phyloP scores from a whole-genome alignment of 192 early-diverging fungal genomes.

The Coemansia furcata region DNA sequence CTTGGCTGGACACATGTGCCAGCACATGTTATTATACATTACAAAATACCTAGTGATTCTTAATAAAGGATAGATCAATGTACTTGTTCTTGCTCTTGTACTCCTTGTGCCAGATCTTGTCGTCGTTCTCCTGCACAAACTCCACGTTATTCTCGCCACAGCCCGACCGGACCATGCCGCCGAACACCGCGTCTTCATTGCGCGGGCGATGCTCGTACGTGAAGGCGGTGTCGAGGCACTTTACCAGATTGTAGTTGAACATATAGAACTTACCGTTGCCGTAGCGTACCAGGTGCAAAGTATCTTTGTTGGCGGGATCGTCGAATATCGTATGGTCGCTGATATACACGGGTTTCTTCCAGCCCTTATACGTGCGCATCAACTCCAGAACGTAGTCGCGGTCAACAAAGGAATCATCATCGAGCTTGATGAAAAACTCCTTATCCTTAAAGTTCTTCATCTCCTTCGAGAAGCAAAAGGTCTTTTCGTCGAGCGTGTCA shows the following conservation, averaged over 20 bases:
- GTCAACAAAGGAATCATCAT: constrained; percentile 47
- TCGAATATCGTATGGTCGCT: constrained; percentile 31
- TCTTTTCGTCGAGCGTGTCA: constrained; percentile 28
- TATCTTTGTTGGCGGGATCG: constrained; percentile 9
- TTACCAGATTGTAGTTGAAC: constrained; percentile 34
- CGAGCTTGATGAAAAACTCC: constrained; percentile 47
- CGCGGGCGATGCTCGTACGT: constrained; percentile 16
- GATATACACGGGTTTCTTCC: constrained; percentile 36
- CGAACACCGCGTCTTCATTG: constrained; percentile 45
- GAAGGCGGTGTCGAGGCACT: constrained; percentile 26
- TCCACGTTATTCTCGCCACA: constrained; percentile 30
- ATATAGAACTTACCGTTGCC: constrained; percentile 52
- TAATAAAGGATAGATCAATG: constrained; percentile 37
- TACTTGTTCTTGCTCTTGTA: constrained; percentile 47
- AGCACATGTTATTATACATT: background rate
- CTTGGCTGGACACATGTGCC: background rate
- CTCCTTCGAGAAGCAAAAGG: constrained; percentile 28
- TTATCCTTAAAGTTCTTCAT: constrained; percentile 18
- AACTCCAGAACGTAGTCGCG: constrained; percentile 28
- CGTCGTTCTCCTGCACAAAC: constrained; percentile 35
- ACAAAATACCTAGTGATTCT: constrained; percentile 27
- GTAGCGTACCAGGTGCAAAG: constrained; percentile 19
- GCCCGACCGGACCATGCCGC: constrained; percentile 43
- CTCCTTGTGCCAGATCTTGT: constrained; percentile 42
- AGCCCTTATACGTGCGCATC: constrained; percentile 13